These are phyloP conservation scores for Lathyrus sativus DNA, from an alignment of 306 rosid species.

Conservation along the genomic window DNA sequence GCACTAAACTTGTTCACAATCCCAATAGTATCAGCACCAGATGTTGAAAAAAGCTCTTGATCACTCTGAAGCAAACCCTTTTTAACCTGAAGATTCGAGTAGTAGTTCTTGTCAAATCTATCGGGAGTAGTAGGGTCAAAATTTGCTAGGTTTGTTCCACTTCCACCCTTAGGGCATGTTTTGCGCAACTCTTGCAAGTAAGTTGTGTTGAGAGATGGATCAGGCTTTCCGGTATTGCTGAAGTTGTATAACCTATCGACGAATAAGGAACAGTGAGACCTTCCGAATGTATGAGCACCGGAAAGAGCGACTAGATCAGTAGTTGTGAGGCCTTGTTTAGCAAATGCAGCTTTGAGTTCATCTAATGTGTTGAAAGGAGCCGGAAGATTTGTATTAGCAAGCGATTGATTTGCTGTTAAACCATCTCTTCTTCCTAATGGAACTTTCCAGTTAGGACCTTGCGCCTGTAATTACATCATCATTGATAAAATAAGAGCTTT, in stretches of 20 bases:
- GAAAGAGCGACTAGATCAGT: conserved; percentile 56
- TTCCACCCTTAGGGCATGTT: conserved; percentile 36
- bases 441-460: conserved; percentile 50
- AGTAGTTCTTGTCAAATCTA: conserved; percentile 38
- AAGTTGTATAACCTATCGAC: conserved; percentile 37
- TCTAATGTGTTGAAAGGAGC: conserved; percentile 34
- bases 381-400: conserved; percentile 47
- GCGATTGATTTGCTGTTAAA: conserved; percentile 40
- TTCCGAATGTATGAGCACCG: conserved; percentile 55
- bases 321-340: conserved; percentile 44
- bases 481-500: neutral
- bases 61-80: conserved; percentile 50
- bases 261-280: conserved; percentile 31
- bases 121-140: conserved; percentile 42
- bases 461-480: conserved; percentile 35
- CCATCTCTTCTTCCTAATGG: conserved; percentile 59
- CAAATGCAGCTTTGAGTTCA: conserved; percentile 30
- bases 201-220: conserved; percentile 40
- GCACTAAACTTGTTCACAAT: conserved; percentile 37
- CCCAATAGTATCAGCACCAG: conserved; percentile 39
- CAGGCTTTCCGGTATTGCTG: conserved; percentile 27
- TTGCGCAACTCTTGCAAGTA: conserved; percentile 20
- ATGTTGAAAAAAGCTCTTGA: conserved; percentile 45
- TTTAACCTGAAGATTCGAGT: conserved; percentile 35
- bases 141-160: neutral